phyloP scores from a whole-genome alignment of 371 early-diverging fungal genomes.

The Nematocida parisii region DNA sequence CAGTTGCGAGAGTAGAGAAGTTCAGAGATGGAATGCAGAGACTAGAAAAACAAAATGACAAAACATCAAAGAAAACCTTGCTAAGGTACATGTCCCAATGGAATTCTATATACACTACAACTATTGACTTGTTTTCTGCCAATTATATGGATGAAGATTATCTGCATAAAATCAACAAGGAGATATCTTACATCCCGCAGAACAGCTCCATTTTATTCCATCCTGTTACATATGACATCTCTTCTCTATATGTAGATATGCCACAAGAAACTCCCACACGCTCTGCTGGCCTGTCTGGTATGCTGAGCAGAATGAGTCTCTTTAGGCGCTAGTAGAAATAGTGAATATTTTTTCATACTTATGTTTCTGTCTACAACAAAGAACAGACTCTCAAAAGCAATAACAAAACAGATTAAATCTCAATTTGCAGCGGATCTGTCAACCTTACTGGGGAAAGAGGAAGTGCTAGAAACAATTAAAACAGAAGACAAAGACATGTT shows the following conservation, averaged over 20 bases:
- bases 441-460: constrained; percentile 32
- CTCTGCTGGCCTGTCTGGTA: not conserved
- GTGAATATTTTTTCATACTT: constrained; percentile 21
- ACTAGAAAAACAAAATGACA: not conserved
- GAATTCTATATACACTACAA: constrained; percentile 24
- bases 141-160: constrained; percentile 30
- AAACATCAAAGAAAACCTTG: constrained; percentile 1
- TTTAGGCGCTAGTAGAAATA: not conserved
- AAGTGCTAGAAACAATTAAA: constrained; percentile 35
- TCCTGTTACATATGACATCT: constrained; percentile 42
- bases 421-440: constrained; percentile 43
- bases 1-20: constrained; percentile 20
- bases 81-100: constrained; percentile 29
- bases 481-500: constrained; percentile 11
- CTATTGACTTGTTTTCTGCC: constrained; percentile 7
- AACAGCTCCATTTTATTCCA: constrained; percentile 15
- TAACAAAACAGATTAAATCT: constrained; percentile 36
- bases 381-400: constrained; percentile 31
- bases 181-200: not conserved
- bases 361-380: constrained; percentile 44
- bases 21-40: constrained; percentile 5
- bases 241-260: constrained; percentile 20
- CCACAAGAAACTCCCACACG: not conserved
- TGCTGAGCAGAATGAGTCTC: constrained; percentile 14
- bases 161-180: constrained; percentile 9